Evolutionary conservation across 108 stramenopile species (phyloP).

Genomic region (Cyclotella choctawhatcheeana): DNA sequence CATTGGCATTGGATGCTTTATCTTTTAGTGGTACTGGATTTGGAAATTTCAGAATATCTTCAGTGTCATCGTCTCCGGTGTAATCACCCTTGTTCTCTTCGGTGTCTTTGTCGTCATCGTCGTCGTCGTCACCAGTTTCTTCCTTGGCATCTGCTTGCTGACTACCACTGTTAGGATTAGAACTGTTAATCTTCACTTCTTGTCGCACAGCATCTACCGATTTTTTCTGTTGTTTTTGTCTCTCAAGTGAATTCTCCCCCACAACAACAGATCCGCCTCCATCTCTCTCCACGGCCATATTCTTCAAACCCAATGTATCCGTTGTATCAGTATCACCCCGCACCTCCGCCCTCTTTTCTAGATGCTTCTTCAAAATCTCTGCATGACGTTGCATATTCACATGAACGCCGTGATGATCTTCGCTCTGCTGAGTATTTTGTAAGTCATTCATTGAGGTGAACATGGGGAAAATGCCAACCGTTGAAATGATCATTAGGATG

Average conservation of each 20-base stretch:
- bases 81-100: not conserved
- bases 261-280: not conserved
- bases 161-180: not conserved
- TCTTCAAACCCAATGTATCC: constrained; percentile 10
- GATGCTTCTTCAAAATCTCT: constrained; percentile 25
- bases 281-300: not conserved
- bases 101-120: not conserved
- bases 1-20: not conserved
- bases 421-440: not conserved
- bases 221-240: not conserved
- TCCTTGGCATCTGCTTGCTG: not conserved
- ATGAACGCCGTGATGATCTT: constrained; percentile 39
- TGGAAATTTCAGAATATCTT: not conserved
- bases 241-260: too few relatives aligned
- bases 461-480: constrained; percentile 22
- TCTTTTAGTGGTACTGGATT: not conserved
- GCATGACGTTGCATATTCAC: constrained; percentile 34
- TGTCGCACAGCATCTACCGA: not conserved
- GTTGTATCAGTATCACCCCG: not conserved
- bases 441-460: constrained; percentile 20
- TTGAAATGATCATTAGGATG: constrained; percentile 20
- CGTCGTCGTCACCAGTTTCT: constrained; percentile 3
- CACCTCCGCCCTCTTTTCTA: constrained; percentile 12
- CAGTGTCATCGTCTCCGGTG: not conserved
- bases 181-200: not conserved